Percentiles rank a stretch among this genome's conserved stretches.
Evolutionary conservation across 2,329 filamentous ascomycete species (phyloP).

Genomic region (Colletotrichum liriopes): DNA sequence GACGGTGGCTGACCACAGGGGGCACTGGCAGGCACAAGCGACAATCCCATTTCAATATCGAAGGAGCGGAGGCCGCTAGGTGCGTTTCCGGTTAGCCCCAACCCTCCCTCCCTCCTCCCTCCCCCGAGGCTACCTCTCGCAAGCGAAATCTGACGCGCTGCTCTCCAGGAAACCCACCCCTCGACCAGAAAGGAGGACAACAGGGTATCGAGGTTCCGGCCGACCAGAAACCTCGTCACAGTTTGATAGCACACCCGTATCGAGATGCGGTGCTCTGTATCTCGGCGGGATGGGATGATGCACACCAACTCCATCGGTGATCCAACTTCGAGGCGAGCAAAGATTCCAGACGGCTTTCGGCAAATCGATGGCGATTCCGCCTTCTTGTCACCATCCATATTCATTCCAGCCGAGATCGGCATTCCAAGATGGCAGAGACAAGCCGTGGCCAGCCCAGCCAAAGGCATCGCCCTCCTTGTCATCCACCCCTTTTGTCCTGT

Average conservation of each 20-base stretch:
- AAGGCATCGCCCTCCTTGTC: neutral
- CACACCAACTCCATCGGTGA: constrained; percentile 8
- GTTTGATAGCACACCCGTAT: neutral
- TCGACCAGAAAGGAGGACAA: constrained; percentile 20
- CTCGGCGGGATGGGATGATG: neutral
- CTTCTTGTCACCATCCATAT: constrained; percentile 1
- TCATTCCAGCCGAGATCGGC: constrained; percentile 19
- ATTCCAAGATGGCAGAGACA: constrained; percentile 9
- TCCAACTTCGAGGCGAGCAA: constrained; percentile 23
- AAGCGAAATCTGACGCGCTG: constrained; percentile 32
- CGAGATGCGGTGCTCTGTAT: constrained; percentile 9
- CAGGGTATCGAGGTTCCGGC: constrained; percentile 12
- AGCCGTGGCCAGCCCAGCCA: neutral
- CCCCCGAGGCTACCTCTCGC: constrained; percentile 16
- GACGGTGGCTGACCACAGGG: constrained; percentile 35
- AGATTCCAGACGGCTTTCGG: constrained; percentile 26
- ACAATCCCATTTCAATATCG: constrained; percentile 39
- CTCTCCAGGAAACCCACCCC: constrained; percentile 34
- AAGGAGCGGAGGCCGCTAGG: constrained; percentile 33
- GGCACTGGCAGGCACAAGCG: constrained; percentile 5
- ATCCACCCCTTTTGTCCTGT: neutral
- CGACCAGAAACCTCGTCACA: neutral
- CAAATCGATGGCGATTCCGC: constrained; percentile 19
- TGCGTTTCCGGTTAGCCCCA: constrained; percentile 23
- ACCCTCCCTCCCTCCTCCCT: constrained; percentile 5